These are phyloP conservation scores for Rhinocladiella mackenziei DNA, from an alignment of 2,329 filamentous ascomycete species.

Conservation along the genomic window DNA sequence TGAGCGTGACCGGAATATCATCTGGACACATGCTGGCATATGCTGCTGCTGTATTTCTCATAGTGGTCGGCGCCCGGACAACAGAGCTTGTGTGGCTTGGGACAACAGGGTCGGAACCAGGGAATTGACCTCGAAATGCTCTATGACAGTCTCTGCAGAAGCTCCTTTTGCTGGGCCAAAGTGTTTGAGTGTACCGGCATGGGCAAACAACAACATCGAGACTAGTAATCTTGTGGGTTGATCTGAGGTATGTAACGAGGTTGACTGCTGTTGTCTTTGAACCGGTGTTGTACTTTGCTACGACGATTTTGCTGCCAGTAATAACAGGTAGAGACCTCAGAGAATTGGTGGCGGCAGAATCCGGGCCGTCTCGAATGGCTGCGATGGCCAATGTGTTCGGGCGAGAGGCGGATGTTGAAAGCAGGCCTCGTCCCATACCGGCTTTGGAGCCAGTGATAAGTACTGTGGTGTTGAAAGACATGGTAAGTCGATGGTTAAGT, in stretches of 20 bases:
- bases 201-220: constrained; percentile 51
- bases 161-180: constrained; percentile 35
- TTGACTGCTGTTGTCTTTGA: constrained; percentile 34
- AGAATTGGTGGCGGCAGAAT: constrained; percentile 10
- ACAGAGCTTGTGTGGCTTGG: constrained; percentile 37
- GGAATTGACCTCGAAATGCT: constrained; percentile 44
- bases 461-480: constrained; percentile 17
- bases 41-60: constrained; percentile 12
- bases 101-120: constrained; percentile 33
- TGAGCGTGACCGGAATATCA: constrained; percentile 17
- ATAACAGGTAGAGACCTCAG: constrained; percentile 37
- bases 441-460: constrained; percentile 19
- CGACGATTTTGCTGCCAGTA: constrained; percentile 37
- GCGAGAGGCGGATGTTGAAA: constrained; percentile 18
- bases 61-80: constrained; percentile 37
- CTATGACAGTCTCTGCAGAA: constrained; percentile 37
- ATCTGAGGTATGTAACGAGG: constrained; percentile 33
- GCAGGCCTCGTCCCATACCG: constrained; percentile 22
- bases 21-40: constrained; percentile 10
- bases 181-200: constrained; percentile 43
- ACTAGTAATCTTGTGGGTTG: constrained; percentile 35
- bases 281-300: constrained; percentile 40
- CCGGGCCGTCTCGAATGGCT: constrained; percentile 22
- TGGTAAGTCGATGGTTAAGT: background rate
- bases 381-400: constrained; percentile 21